Evolutionary conservation across 1,284 basidiomycete genomes (phyloP).

Genomic region (Tilletia caries): DNA sequence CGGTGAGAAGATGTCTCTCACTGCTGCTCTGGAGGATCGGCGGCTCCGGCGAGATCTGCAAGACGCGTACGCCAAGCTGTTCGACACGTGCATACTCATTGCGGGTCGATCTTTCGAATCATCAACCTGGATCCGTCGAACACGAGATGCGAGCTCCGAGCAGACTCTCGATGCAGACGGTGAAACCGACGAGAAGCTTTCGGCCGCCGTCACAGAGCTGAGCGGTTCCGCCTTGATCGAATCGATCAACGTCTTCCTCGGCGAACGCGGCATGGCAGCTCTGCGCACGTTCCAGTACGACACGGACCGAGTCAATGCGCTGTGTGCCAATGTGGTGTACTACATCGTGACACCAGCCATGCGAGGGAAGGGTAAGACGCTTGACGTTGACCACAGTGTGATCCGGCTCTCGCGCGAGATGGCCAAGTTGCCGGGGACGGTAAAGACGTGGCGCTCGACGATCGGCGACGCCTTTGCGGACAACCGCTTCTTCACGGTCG

Average conservation of each 20-base stretch:
- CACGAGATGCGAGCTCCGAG: conserved; percentile 7
- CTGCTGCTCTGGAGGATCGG: conserved; percentile 81
- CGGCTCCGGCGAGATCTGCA: conserved; percentile 85
- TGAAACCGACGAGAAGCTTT: conserved; percentile 60
- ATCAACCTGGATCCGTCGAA: conserved; percentile 72
- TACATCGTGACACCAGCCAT: conserved; percentile 78
- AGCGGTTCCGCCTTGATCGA: conserved; percentile 21
- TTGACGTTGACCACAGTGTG: conserved; percentile 58
- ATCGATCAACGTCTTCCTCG: conserved; percentile 71
- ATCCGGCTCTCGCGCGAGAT: conserved; percentile 68
- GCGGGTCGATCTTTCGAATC: conserved; percentile 72
- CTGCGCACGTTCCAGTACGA: conserved; percentile 78
- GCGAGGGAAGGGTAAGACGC: conserved; percentile 59
- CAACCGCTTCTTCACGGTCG: conserved; percentile 75
- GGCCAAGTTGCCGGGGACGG: conserved; percentile 70
- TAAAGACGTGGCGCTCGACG: conserved; percentile 79
- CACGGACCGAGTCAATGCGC: conserved; percentile 72
- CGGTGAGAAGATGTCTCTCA: conserved; percentile 75
- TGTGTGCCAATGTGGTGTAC: conserved; percentile 79
- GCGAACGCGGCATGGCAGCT: conserved; percentile 68
- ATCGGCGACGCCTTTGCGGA: conserved; percentile 81
- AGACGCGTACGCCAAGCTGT: conserved; percentile 79
- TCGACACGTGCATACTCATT: conserved; percentile 74
- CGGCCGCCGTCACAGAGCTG: conserved; percentile 27
- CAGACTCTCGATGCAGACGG: conserved; percentile 10